Percentiles rank a stretch among this genome's conserved stretches.
Evolutionary conservation across 345 rosid genomes (phyloP).

Genomic region (Carallia brachiata): DNA sequence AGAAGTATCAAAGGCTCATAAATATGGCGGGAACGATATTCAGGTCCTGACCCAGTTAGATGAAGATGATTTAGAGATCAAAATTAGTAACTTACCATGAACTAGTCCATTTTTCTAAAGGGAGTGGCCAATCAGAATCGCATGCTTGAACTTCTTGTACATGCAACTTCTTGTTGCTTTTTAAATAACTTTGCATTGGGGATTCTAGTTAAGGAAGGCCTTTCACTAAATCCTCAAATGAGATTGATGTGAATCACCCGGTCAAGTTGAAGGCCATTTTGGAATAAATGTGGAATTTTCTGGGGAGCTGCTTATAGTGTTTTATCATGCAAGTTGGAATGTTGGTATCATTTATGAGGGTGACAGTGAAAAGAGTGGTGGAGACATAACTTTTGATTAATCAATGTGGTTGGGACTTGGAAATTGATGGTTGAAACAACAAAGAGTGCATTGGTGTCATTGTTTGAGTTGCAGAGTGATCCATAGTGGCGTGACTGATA

Average conservation of each 20-base stretch:
- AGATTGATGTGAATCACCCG: background rate
- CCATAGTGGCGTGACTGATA: background rate
- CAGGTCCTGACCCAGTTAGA: background rate
- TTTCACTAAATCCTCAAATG: background rate
- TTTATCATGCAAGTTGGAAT: slow-evolving; percentile 6
- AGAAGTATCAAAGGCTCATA: background rate
- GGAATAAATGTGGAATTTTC: slow-evolving; percentile 3
- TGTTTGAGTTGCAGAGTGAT: too few species aligned
- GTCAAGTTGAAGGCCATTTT: slow-evolving; percentile 3
- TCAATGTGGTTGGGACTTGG: background rate
- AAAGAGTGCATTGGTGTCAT: background rate
- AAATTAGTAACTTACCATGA: background rate
- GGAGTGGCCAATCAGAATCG: too few species aligned
- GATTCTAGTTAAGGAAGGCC: too few species aligned
- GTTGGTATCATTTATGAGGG: background rate
- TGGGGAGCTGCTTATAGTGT: background rate
- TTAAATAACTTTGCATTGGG: too few species aligned
- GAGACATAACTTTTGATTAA: background rate
- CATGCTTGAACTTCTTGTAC: too few species aligned
- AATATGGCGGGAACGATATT: background rate
- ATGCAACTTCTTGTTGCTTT: too few species aligned
- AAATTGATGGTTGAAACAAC: background rate
- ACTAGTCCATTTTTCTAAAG: background rate
- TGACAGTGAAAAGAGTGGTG: slow-evolving; percentile 4
- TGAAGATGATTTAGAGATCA: background rate